A percentile compares a stretch with the other conserved stretches of the same genome.
These are phyloP conservation scores for Gossypium longicalyx DNA, from an alignment of 345 rosid genomes.

Conservation along the genomic window DNA sequence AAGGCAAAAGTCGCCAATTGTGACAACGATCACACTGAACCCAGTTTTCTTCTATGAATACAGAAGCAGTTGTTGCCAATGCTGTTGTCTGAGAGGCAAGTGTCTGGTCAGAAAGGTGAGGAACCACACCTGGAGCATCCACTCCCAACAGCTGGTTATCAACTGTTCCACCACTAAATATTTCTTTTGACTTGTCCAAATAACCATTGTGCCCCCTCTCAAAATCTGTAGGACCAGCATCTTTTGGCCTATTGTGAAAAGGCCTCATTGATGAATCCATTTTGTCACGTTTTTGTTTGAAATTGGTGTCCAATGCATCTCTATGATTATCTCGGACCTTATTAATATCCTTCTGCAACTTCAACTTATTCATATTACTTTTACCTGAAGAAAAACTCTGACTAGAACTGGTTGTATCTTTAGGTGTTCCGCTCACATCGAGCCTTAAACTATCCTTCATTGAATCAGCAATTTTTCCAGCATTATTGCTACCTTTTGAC, in stretches of 20 bases:
- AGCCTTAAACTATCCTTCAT: slow-evolving; percentile 26
- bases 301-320: slow-evolving; percentile 21
- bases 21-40: slow-evolving; percentile 58
- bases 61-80: slow-evolving; percentile 28
- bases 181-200: slow-evolving; percentile 31
- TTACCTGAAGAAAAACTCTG: slow-evolving; percentile 26
- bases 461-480: slow-evolving; percentile 18
- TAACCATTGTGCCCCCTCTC: slow-evolving; percentile 23
- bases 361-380: slow-evolving; percentile 24
- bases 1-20: slow-evolving; percentile 70
- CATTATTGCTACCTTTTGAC: slow-evolving; percentile 28
- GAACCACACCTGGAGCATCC: slow-evolving; percentile 25
- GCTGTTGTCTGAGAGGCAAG: slow-evolving; percentile 27
- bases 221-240: slow-evolving; percentile 12
- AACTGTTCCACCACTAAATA: slow-evolving; percentile 21
- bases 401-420: slow-evolving; percentile 21
- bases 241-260: slow-evolving; percentile 26
- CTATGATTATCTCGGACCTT: slow-evolving; percentile 22
- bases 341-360: slow-evolving; percentile 32
- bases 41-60: slow-evolving; percentile 45
- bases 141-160: slow-evolving; percentile 24
- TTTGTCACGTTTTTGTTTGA: slow-evolving; percentile 13
- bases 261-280: slow-evolving; percentile 15
- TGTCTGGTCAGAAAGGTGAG: slow-evolving; percentile 23
- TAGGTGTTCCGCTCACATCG: slow-evolving; percentile 26